These are phyloP conservation scores for Hyphopichia khmerensis DNA, from an alignment of 1,139 yeast species.

Conservation along the genomic window DNA sequence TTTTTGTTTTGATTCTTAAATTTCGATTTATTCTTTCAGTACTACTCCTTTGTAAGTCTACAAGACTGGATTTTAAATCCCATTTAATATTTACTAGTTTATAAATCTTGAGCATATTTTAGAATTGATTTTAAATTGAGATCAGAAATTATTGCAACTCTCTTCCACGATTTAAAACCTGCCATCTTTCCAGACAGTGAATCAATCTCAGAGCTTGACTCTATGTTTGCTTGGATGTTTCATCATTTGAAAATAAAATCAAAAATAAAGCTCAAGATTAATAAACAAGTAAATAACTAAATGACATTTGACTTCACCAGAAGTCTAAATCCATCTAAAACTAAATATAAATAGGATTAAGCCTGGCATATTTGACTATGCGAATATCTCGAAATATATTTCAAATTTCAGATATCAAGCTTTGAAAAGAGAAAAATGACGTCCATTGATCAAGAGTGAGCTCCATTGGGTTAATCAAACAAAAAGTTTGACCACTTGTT, in stretches of 20 bases:
- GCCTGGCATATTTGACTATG: conserved; percentile 76
- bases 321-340: conserved; percentile 8
- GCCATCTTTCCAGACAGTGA: conserved; percentile 52
- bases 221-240: conserved; percentile 80
- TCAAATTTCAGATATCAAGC: conserved; percentile 23
- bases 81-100: background rate
- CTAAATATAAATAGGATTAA: conserved; percentile 14
- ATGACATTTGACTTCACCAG: conserved; percentile 24
- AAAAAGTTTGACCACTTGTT: conserved; percentile 52
- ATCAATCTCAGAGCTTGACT: conserved; percentile 85
- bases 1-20: background rate
- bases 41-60: too few relatives aligned
- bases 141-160: conserved; percentile 42
- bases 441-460: conserved; percentile 77
- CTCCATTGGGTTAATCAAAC: conserved; percentile 79
- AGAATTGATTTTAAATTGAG: background rate
- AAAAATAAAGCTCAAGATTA: conserved; percentile 6
- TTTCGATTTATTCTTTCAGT: too few relatives aligned
- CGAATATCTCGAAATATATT: conserved; percentile 36
- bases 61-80: background rate
- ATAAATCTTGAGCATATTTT: background rate
- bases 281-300: conserved; percentile 13
- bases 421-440: conserved; percentile 30
- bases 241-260: conserved; percentile 51
- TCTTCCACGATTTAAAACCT: conserved; percentile 41